These are phyloP conservation scores for Acidomyces sp. DNA, from an alignment of 495 filamentous ascomycete genomes.

Conservation along the genomic window DNA sequence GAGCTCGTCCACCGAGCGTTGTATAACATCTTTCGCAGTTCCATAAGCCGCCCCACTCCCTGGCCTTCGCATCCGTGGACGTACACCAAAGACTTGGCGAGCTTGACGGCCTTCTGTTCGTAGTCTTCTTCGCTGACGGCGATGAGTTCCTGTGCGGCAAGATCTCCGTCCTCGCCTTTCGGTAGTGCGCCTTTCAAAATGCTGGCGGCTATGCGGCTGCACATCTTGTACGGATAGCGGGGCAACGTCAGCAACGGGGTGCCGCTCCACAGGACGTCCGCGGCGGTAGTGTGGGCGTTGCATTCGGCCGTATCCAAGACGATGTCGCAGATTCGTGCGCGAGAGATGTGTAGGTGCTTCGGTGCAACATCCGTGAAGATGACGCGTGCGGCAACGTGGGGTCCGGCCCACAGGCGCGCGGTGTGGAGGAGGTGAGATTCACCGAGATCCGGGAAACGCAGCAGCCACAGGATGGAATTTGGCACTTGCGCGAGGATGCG, in stretches of 20 bases:
- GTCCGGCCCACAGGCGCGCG: slow-evolving; percentile 70
- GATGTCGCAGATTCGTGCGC: slow-evolving; percentile 81
- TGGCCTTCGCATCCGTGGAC: slow-evolving; percentile 13
- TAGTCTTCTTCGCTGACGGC: slow-evolving; percentile 66
- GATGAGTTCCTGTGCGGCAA: slow-evolving; percentile 62
- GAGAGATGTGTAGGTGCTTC: slow-evolving; percentile 86
- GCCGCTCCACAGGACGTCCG: slow-evolving; percentile 89
- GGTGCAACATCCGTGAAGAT: slow-evolving; percentile 95
- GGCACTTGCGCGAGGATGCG: slow-evolving; percentile 79
- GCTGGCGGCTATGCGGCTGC: slow-evolving; percentile 89
- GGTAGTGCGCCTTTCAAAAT: slow-evolving; percentile 85
- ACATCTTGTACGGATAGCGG: slow-evolving; percentile 97
- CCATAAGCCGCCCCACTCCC: slow-evolving; percentile 53
- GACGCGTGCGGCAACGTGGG: slow-evolving; percentile 78
- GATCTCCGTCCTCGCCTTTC: slow-evolving; percentile 47
- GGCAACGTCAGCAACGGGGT: slow-evolving; percentile 90
- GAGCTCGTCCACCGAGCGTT: slow-evolving; percentile 68
- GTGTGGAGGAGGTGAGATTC: slow-evolving; percentile 72
- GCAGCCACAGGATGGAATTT: slow-evolving; percentile 86
- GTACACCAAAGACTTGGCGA: slow-evolving; percentile 36
- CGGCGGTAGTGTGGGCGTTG: slow-evolving; percentile 95
- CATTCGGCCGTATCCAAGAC: slow-evolving; percentile 97
- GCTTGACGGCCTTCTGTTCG: slow-evolving; percentile 60
- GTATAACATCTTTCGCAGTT: slow-evolving; percentile 68
- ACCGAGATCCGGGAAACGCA: slow-evolving; percentile 89